Conservation (phyloP, 164 flowering plant genomes). For the Protea cynaroides region DNA sequence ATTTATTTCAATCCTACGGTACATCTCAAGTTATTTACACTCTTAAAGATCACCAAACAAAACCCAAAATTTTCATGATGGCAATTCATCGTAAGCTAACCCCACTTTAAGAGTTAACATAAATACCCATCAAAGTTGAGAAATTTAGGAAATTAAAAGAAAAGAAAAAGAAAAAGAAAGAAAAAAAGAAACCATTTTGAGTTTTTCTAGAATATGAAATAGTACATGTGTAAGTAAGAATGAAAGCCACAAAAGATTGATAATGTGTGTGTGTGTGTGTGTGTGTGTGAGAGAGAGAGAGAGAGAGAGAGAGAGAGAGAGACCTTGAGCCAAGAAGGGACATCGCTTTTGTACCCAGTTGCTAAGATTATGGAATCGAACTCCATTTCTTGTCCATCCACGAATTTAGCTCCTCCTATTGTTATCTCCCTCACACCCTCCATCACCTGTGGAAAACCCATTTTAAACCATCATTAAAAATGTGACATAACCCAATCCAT, state of each 20-base stretch:
- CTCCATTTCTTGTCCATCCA: constrained; percentile 74
- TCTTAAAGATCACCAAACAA: constrained; percentile 6
- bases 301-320: background rate
- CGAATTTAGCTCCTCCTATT: constrained; percentile 59
- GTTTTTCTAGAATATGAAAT: constrained; percentile 23
- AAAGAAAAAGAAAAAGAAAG: too few species aligned
- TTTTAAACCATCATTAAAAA: too few species aligned
- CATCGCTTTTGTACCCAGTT: constrained; percentile 95
- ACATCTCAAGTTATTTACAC: background rate
- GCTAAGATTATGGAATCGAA: constrained; percentile 87
- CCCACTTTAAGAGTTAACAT: too few species aligned
- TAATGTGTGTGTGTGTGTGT: too few species aligned
- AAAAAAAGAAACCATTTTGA: constrained; percentile 9
- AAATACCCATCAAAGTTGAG: too few species aligned
- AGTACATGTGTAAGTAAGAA: constrained; percentile 28
- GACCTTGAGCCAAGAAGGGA: constrained; percentile 97
- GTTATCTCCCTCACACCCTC: constrained; percentile 79
- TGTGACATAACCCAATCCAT: too few species aligned
- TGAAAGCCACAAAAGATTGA: constrained; percentile 47
- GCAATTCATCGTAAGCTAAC: constrained; percentile 4
- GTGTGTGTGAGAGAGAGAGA: constrained; percentile 4
- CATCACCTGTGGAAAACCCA: constrained; percentile 43
- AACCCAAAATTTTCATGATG: constrained; percentile 15
- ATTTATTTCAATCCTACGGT: background rate
- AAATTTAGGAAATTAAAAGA: too few species aligned